Evolutionary conservation across 192 early-diverging fungal genomes (phyloP), one percentile per base, ranked within the genome.

Genomic region (Podila horticola): DNA sequence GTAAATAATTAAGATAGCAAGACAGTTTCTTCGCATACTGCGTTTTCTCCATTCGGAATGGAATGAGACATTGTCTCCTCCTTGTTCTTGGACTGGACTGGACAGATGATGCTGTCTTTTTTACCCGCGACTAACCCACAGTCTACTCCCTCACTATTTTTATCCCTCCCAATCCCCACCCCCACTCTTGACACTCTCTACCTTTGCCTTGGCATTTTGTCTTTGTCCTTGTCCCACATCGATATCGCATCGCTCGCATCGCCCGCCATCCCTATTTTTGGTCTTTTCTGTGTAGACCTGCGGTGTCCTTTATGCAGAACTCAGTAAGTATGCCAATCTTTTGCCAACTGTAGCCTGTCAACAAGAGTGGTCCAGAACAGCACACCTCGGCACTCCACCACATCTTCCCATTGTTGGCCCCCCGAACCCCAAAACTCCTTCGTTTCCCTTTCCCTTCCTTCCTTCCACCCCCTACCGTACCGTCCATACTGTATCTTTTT

Each of bases 301-400:
- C 30, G 74, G 60, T 30, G 69, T 67, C 59, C 62, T 77, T 9
- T 58, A 61, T 38, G 58, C 63, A 9, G 74, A 77, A 62, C 48
- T 70, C 41, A 55, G 74, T 77, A 77, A 66, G 74, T 17, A 45
- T 45, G 41, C 38, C 38, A 13, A 17, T 45, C 38, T 41, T 41
- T 41, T 41, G 38, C 38, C 11, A 45, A 45, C 38, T 41, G 38
- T 41, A 4, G 15, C 38, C 38, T 12, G 12, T 45, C 41, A 45
- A 15, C 41, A 11, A 15, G 13, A 12, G 15, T 3, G 41, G 41
- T 17, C 13, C 41, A 45, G 41, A 45, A 45, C 41, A 17, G 13
- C 12, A 41, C 15, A 10, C 8, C 10, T 12, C 13, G 15, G 41
- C 41, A 13, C 41, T 15, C 49, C 24, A 31, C 8, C 28, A 7